phyloP scores from a whole-genome alignment of 1,284 basidiomycete genomes.

The Austropuccinia psidii region DNA sequence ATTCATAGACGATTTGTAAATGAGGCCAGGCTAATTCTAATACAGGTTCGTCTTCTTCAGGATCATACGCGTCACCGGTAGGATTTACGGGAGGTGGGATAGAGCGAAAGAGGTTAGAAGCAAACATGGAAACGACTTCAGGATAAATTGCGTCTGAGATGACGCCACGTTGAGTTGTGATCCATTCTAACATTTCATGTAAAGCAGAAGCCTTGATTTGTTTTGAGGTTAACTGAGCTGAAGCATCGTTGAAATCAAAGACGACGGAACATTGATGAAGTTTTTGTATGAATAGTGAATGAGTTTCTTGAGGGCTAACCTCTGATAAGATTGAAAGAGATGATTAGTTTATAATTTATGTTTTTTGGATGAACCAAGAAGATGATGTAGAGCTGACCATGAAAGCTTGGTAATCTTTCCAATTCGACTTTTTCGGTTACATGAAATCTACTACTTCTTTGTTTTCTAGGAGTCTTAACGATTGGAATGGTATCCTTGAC shows the following conservation, averaged over 20 bases:
- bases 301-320: conserved; percentile 76
- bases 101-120: conserved; percentile 94
- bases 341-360: not conserved
- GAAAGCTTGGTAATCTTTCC: conserved; percentile 85
- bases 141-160: conserved; percentile 98
- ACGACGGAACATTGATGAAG: conserved; percentile 91
- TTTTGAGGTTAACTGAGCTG: conserved; percentile 89
- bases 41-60: conserved; percentile 98
- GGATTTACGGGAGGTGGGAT: conserved; percentile 99
- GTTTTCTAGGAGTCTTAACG: conserved; percentile 88
- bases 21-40: conserved; percentile 99
- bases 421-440: conserved; percentile 94
- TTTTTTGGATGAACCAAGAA: not conserved
- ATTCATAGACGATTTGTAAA: conserved; percentile 98
- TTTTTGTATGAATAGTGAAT: conserved; percentile 88
- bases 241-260: conserved; percentile 99
- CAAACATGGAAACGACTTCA: conserved; percentile 98
- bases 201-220: conserved; percentile 97
- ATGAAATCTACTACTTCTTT: conserved; percentile 90
- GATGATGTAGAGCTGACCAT: conserved; percentile 57
- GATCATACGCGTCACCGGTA: conserved; percentile 94
- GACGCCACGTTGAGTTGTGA: conserved; percentile 90
- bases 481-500: conserved; percentile 90
- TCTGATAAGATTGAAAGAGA: conserved; percentile 54
- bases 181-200: conserved; percentile 98